Conservation (phyloP, 352 stramenopile species). For the Globisporangium rhizosaccharum region DNA sequence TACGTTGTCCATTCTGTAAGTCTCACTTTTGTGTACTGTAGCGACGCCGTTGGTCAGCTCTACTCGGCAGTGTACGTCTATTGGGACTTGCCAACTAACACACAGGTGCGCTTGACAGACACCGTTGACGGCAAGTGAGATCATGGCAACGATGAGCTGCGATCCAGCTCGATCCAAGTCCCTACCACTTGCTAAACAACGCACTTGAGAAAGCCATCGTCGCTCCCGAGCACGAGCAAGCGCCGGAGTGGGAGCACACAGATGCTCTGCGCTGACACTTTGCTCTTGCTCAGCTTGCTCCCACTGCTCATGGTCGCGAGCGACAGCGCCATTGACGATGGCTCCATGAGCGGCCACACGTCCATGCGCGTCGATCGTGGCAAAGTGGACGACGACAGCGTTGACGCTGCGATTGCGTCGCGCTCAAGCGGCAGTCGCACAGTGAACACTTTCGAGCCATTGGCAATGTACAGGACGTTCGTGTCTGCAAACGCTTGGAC, state of each 20-base stretch:
- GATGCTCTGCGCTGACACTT: constrained; percentile 30
- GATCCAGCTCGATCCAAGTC: too few relatives aligned
- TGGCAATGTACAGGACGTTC: constrained; percentile 41
- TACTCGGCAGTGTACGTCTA: too few relatives aligned
- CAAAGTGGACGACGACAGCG: constrained; percentile 5
- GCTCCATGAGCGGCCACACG: constrained; percentile 43
- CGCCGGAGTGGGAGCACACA: constrained; percentile 54
- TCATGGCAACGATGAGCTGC: too few relatives aligned
- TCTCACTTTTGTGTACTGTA: background rate
- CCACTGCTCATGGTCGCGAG: constrained; percentile 1
- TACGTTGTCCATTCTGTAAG: too few relatives aligned
- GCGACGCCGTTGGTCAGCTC: too few relatives aligned
- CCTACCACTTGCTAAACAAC: constrained; percentile 18
- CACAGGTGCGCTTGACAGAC: too few relatives aligned
- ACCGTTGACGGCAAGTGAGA: too few relatives aligned
- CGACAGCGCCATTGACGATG: background rate
- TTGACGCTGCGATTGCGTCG: constrained; percentile 8
- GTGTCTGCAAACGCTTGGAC: constrained; percentile 43
- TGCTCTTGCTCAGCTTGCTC: constrained; percentile 42
- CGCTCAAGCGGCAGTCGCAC: constrained; percentile 32
- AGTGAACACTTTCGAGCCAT: constrained; percentile 32
- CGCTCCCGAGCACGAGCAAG: constrained; percentile 48
- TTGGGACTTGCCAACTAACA: too few relatives aligned
- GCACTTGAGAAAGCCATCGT: constrained; percentile 62
- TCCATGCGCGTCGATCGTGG: constrained; percentile 26